These are phyloP conservation scores for Reutealis trisperma DNA, from an alignment of 345 rosid species.

Conservation along the genomic window DNA sequence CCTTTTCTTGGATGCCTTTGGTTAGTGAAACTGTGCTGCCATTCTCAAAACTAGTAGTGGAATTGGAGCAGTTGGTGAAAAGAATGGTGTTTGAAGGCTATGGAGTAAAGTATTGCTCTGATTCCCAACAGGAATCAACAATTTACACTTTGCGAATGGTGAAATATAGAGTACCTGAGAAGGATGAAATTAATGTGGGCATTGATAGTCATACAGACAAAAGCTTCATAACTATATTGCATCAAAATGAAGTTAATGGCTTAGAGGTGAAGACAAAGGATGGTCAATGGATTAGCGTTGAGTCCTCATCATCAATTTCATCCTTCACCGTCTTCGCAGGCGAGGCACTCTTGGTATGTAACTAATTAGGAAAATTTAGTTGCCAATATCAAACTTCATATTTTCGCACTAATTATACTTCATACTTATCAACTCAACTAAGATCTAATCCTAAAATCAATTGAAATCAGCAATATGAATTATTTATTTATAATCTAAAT, in stretches of 20 bases:
- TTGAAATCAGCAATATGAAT: too few species aligned
- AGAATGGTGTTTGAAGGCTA: conserved; percentile 37
- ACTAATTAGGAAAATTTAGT: too few species aligned
- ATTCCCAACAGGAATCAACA: conserved; percentile 14
- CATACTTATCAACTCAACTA: too few species aligned
- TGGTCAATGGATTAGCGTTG: conserved; percentile 24
- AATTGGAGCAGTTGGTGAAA: conserved; percentile 22
- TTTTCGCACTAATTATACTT: too few species aligned
- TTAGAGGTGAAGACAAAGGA: conserved; percentile 30
- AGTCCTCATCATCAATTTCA: conserved; percentile 22
- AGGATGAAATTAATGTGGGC: conserved; percentile 8
- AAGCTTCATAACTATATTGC: conserved; percentile 26
- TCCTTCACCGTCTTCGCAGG: conserved; percentile 37
- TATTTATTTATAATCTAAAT: too few species aligned
- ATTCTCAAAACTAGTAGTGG: not conserved
- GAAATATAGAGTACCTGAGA: conserved; percentile 23
- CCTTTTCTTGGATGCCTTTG: too few species aligned
- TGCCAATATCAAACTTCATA: too few species aligned
- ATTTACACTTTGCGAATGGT: conserved; percentile 24
- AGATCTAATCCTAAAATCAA: too few species aligned
- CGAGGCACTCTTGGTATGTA: conserved; percentile 29
- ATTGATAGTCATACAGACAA: conserved; percentile 37
- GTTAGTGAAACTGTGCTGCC: too few species aligned
- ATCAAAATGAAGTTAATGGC: conserved; percentile 33
- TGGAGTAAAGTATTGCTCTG: conserved; percentile 19